Evolutionary conservation across 805 yeast species (phyloP).

Genomic region (Candida vaughaniae): DNA sequence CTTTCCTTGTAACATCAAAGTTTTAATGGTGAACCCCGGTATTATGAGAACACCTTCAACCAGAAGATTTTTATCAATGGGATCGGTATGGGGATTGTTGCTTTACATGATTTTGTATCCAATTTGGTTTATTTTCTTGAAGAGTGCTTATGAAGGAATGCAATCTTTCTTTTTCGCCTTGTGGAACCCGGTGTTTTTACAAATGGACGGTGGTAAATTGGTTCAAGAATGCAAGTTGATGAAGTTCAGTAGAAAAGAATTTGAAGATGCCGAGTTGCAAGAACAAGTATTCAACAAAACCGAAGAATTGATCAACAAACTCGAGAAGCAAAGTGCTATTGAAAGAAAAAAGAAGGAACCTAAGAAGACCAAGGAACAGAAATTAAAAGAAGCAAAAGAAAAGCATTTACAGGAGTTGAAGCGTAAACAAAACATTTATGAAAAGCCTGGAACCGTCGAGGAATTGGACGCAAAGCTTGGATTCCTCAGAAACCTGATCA

Average conservation of each 20-base stretch:
- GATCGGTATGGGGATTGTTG: constrained; percentile 62
- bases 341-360: constrained; percentile 48
- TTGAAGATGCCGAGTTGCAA: constrained; percentile 61
- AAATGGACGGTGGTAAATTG: constrained; percentile 63
- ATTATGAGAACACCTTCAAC: constrained; percentile 85
- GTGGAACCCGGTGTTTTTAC: constrained; percentile 67
- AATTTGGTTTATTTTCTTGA: constrained; percentile 76
- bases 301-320: constrained; percentile 48
- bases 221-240: constrained; percentile 69
- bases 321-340: constrained; percentile 73
- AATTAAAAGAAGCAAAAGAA: constrained; percentile 17
- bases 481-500: constrained; percentile 12
- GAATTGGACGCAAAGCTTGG: constrained; percentile 37
- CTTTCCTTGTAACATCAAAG: constrained; percentile 65
- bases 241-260: constrained; percentile 60
- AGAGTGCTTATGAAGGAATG: constrained; percentile 74
- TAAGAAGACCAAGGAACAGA: constrained; percentile 18
- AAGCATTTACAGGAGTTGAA: constrained; percentile 15
- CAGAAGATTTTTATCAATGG: constrained; percentile 74
- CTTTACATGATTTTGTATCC: constrained; percentile 72
- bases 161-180: constrained; percentile 72
- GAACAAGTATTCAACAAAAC: constrained; percentile 60
- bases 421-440: constrained; percentile 24
- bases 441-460: constrained; percentile 33
- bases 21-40: constrained; percentile 87